A percentile compares a stretch with the other conserved stretches of the same genome.
Evolutionary conservation across 2,329 filamentous ascomycete species (phyloP).

Genomic region (Penicillium sp.): DNA sequence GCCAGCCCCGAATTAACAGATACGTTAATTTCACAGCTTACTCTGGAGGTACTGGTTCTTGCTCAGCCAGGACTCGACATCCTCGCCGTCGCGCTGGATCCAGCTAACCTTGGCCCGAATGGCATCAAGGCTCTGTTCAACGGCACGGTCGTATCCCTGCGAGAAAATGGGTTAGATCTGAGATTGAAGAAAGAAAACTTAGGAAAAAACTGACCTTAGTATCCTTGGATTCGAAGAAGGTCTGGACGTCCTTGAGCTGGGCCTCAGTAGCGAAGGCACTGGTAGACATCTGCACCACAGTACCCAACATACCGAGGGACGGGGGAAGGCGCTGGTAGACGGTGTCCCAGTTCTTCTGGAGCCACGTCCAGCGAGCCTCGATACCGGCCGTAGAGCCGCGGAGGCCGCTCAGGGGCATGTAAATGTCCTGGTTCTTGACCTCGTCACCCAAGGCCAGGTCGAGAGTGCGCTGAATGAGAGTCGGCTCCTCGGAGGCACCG

Average conservation of each 20-base stretch:
- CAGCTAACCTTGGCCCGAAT: conserved; percentile 83
- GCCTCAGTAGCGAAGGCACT: conserved; percentile 75
- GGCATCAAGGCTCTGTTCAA: conserved; percentile 86
- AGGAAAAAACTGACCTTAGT: conserved; percentile 62
- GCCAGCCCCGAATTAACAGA: background rate
- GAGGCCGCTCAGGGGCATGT: conserved; percentile 79
- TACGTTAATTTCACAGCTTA: conserved; percentile 25
- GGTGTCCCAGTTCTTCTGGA: conserved; percentile 85
- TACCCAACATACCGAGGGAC: conserved; percentile 81
- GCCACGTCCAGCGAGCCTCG: conserved; percentile 76
- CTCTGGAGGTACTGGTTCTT: conserved; percentile 60
- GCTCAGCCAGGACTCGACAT: conserved; percentile 73
- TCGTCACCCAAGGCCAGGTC: conserved; percentile 73
- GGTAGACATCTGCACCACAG: conserved; percentile 79
- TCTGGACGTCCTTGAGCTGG: conserved; percentile 73
- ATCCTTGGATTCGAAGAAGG: conserved; percentile 79
- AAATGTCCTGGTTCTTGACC: conserved; percentile 92
- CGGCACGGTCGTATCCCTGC: conserved; percentile 74
- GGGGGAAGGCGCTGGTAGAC: conserved; percentile 80
- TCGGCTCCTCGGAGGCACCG: conserved; percentile 74
- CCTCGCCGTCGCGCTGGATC: conserved; percentile 72
- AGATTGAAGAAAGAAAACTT: background rate
- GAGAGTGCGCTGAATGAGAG: conserved; percentile 79
- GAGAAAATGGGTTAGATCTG: conserved; percentile 6
- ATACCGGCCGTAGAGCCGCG: conserved; percentile 77